Evolutionary conservation across 2,329 filamentous ascomycete species (phyloP), one percentile per base, ranked within the genome.

Genomic region (Apiospora aurea): DNA sequence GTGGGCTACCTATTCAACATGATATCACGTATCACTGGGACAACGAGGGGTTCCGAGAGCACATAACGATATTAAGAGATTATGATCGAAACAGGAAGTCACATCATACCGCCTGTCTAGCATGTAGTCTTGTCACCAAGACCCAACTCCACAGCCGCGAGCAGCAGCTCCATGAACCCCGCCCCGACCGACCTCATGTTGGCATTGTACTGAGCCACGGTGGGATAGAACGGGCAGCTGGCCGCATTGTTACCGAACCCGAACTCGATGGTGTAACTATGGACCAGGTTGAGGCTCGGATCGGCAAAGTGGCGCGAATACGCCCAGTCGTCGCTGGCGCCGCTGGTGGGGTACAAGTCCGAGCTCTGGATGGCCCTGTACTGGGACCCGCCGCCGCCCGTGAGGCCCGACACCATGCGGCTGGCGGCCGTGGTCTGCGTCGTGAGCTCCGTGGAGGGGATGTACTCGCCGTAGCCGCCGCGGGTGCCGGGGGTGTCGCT

Each of bases 191-290:
- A 85, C 51, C 81, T 79, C 74, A 88, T 78, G 74, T 82, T 86
- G 69, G 77, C 73, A 72, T 84, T 82, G 75, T 86, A 87, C 77
- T 83, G 80, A 43, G 78, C 75, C 1, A 78, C 76, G 1, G 82
- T 83, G 0, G 86, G 86, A 73, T 88, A 88, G 73, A 88, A 88
- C 0, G 82, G 81, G 69, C 82, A 82, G 4, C 76, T 78, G 2
- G 77, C 78, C 41, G 73, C 73, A 11, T 74, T 71, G 72, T 83
- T 83, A 7, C 76, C 78, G 68, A 80, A 81, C 0, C 87, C 86
- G 77, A 88, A 88, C 78, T 88, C 86, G 29, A 88, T 76, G 0
- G 82, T 84, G 67, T 85, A 81, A 0, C 82, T 82, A 70, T 85
- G 81, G 21, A 87, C 77, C 69, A 83, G 81, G 71, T 81, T 83